These are phyloP conservation scores for Sabuloglossum arenarium DNA, from an alignment of 495 filamentous ascomycete species.

Conservation along the genomic window DNA sequence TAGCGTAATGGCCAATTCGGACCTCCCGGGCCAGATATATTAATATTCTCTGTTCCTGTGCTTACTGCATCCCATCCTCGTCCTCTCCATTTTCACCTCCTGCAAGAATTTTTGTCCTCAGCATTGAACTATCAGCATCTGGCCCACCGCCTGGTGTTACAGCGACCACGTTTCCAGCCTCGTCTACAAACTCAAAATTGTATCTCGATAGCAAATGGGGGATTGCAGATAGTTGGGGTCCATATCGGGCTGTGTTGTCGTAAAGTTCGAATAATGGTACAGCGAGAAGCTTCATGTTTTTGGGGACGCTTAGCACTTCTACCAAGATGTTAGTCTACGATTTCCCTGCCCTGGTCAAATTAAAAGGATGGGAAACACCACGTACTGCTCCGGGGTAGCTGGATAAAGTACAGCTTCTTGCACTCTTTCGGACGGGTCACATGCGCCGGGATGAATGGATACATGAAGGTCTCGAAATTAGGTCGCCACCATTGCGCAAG, in stretches of 20 bases:
- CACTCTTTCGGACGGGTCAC: slow-evolving; percentile 95
- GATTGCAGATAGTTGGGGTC: slow-evolving; percentile 87
- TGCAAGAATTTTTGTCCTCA: slow-evolving; percentile 53
- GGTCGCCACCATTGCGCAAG: slow-evolving; percentile 97
- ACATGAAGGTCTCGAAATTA: slow-evolving; percentile 99
- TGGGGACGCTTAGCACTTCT: slow-evolving; percentile 95
- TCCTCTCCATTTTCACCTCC: slow-evolving; percentile 30
- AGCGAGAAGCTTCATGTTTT: slow-evolving; percentile 98
- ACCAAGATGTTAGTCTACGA: neutral
- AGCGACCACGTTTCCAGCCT: slow-evolving; percentile 71
- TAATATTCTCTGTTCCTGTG: neutral
- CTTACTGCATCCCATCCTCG: slow-evolving; percentile 3
- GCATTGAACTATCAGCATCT: slow-evolving; percentile 27
- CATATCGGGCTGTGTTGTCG: slow-evolving; percentile 88
- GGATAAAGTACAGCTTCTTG: slow-evolving; percentile 96
- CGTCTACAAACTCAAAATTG: slow-evolving; percentile 97
- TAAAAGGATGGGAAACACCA: slow-evolving; percentile 16
- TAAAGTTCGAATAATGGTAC: slow-evolving; percentile 95
- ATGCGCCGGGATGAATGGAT: slow-evolving; percentile 89
- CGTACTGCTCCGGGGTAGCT: slow-evolving; percentile 78
- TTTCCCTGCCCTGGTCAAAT: neutral
- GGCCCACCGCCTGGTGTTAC: slow-evolving; percentile 54
- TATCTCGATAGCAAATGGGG: slow-evolving; percentile 84
- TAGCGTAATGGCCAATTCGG: neutral
- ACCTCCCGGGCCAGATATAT: neutral